phyloP scores from a whole-genome alignment of 768 basidiomycete genomes.

The Pisolithus sp. region DNA sequence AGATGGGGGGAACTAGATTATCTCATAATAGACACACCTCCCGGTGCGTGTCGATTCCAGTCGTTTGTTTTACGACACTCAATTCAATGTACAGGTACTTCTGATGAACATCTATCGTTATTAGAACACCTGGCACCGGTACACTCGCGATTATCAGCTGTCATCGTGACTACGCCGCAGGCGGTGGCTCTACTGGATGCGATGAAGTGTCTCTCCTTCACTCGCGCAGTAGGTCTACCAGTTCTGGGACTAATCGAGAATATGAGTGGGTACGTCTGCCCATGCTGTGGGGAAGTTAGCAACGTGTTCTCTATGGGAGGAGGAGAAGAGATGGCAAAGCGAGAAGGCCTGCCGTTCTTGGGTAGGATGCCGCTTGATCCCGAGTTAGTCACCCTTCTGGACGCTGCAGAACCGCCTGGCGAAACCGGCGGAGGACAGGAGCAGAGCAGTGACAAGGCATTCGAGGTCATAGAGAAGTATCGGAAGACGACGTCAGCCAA shows the following conservation, averaged over 20 bases:
- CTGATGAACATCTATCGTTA: conserved; percentile 95
- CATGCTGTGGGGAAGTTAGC: conserved; percentile 92
- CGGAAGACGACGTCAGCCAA: conserved; percentile 59
- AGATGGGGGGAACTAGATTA: conserved; percentile 92
- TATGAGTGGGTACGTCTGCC: conserved; percentile 98
- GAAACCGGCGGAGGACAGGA: conserved; percentile 12
- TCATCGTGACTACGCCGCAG: conserved; percentile 97
- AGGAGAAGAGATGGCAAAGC: conserved; percentile 79
- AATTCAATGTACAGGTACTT: conserved; percentile 65
- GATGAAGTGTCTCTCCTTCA: conserved; percentile 95
- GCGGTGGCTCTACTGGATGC: conserved; percentile 93
- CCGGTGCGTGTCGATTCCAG: conserved; percentile 52
- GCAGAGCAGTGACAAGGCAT: conserved; percentile 27
- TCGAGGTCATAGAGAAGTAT: conserved; percentile 57
- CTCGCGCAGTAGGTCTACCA: conserved; percentile 77
- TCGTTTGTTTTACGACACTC: conserved; percentile 3
- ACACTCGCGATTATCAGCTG: conserved; percentile 67
- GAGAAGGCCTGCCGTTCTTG: conserved; percentile 69
- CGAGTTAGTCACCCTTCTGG: conserved; percentile 79
- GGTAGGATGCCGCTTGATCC: conserved; percentile 92
- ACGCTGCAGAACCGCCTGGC: conserved; percentile 44
- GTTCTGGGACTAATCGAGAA: conserved; percentile 94
- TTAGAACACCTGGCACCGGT: conserved; percentile 89
- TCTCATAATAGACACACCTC: conserved; percentile 92
- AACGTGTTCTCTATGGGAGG: conserved; percentile 94